Conservation (phyloP, 805 yeast genomes). For the Wickerhamiella brachini region DNA sequence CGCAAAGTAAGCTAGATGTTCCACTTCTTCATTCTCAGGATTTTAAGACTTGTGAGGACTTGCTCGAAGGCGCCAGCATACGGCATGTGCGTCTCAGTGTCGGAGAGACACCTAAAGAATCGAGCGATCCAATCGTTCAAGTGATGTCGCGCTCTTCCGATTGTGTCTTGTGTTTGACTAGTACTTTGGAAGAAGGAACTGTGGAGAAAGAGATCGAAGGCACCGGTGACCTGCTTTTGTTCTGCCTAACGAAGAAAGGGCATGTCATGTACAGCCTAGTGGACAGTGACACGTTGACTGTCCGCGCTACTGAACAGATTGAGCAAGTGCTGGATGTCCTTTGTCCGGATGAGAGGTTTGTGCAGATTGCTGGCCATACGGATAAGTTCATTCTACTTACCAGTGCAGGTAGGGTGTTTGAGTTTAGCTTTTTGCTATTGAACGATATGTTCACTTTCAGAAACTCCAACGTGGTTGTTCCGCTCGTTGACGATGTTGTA, state of each 20-base stretch:
- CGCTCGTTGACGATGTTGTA: background rate
- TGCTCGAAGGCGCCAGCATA: no score
- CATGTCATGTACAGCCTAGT: background rate
- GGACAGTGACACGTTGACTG: background rate
- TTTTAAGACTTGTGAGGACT: no score
- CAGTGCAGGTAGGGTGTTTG: background rate
- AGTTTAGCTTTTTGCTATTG: background rate
- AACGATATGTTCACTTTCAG: background rate
- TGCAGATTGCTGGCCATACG: background rate
- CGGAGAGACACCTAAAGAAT: no score
- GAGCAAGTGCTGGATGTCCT: background rate
- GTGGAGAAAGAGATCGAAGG: no score
- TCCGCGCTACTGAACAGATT: background rate
- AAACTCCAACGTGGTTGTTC: background rate
- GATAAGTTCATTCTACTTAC: background rate
- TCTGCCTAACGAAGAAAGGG: background rate
- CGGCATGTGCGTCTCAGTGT: no score
- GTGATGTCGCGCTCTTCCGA: background rate
- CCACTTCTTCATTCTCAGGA: no score
- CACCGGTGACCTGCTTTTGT: background rate
- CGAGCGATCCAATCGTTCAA: background rate
- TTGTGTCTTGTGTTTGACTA: background rate
- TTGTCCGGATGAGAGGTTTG: background rate
- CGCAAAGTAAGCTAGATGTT: no score
- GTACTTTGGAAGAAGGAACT: no score